Conservation (phyloP, 2,329 filamentous ascomycete species). For the Phyllosticta citriasiana region DNA sequence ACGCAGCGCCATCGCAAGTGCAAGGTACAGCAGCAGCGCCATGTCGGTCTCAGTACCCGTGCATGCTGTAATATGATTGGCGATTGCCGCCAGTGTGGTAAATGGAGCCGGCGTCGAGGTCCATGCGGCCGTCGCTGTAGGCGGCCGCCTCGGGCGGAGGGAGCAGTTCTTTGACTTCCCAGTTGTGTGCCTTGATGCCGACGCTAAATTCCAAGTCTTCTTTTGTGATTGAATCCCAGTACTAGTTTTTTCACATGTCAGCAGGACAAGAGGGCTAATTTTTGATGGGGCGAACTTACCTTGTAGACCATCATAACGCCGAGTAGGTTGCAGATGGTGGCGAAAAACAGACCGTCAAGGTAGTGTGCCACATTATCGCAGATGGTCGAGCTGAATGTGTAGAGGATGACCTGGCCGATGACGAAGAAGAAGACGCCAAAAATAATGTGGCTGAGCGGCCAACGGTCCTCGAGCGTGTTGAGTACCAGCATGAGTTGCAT, state of each 20-base stretch:
- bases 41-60: neutral
- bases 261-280: neutral
- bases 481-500: slow-evolving; percentile 84
- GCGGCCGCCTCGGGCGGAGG: slow-evolving; percentile 27
- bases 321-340: slow-evolving; percentile 84
- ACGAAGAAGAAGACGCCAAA: slow-evolving; percentile 91
- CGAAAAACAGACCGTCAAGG: slow-evolving; percentile 87
- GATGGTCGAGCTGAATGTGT: slow-evolving; percentile 77
- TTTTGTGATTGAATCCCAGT: slow-evolving; percentile 98
- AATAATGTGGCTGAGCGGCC: slow-evolving; percentile 84
- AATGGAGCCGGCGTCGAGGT: neutral
- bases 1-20: neutral
- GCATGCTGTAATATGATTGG: neutral
- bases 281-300: slow-evolving; percentile 39
- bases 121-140: neutral
- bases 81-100: neutral
- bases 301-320: slow-evolving; percentile 99
- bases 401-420: slow-evolving; percentile 83
- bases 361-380: slow-evolving; percentile 84
- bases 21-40: neutral
- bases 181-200: slow-evolving; percentile 88
- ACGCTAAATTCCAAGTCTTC: slow-evolving; percentile 98
- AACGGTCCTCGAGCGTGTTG: slow-evolving; percentile 86
- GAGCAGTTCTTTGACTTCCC: slow-evolving; percentile 85
- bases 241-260: slow-evolving; percentile 42